phyloP scores from a whole-genome alignment of 2,329 filamentous ascomycete species.

The Monosporascus ibericus region DNA sequence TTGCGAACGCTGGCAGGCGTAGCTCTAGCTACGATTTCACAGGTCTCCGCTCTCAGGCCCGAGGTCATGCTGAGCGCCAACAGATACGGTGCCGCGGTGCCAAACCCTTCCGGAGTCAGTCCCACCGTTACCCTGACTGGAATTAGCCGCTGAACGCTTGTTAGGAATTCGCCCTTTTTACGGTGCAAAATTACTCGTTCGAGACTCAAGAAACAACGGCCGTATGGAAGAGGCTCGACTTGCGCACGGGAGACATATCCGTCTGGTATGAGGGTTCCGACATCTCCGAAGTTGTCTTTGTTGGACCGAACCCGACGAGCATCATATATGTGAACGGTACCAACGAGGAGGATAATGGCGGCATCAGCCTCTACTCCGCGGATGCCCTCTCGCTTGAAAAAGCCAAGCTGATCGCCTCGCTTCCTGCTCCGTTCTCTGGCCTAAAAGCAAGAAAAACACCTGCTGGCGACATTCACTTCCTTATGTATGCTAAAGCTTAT shows the following conservation, averaged over 20 bases:
- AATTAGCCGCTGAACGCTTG: conserved; percentile 7
- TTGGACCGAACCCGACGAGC: conserved; percentile 43
- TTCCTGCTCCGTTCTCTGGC: conserved; percentile 32
- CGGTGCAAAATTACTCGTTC: conserved; percentile 54
- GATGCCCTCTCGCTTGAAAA: conserved; percentile 22
- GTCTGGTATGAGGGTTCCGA: conserved; percentile 45
- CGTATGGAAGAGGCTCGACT: conserved; percentile 50
- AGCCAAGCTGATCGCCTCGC: conserved; percentile 27
- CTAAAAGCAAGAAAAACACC: conserved; percentile 27
- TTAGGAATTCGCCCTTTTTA: conserved; percentile 39
- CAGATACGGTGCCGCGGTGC: conserved; percentile 23
- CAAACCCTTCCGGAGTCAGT: conserved; percentile 28
- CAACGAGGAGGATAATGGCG: conserved; percentile 36
- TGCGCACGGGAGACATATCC: conserved; percentile 45
- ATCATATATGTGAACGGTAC: conserved; percentile 44
- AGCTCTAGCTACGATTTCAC: conserved; percentile 20
- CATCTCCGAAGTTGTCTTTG: conserved; percentile 51
- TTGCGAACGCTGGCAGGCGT: conserved; percentile 17
- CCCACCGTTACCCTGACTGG: background rate
- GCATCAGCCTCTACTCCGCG: conserved; percentile 32
- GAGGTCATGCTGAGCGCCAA: conserved; percentile 27
- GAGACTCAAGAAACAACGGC: conserved; percentile 40
- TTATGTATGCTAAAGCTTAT: conserved; percentile 46
- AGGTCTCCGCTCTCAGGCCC: conserved; percentile 23
- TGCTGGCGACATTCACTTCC: conserved; percentile 29